Base-by-base conservation (phyloP, 495 filamentous ascomycete species). In the Tetracladium setigerum region DNA sequence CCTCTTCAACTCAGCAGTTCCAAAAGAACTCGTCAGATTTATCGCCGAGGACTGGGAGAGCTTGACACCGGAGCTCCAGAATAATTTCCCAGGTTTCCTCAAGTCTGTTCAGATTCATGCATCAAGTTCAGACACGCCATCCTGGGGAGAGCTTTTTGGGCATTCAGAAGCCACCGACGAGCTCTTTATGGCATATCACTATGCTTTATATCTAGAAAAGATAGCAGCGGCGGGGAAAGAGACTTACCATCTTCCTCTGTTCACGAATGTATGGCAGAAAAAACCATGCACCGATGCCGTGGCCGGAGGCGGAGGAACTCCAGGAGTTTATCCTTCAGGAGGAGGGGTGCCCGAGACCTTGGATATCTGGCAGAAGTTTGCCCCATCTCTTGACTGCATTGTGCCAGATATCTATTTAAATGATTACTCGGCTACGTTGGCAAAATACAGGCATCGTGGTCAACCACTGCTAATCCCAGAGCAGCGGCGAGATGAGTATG, bases 401-500 rank as follows among this genome's bases (percentile, higher is more conserved):
- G 57, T 67, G 1, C 73, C 72, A 9, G 73, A 77, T 47, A 45
- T 75, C 22, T 74, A 74, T 47, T 52, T 71, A 7, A 61, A 66
- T 30, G 65, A 75, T 44, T 74, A 77, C 39, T 36, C 44, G 3
- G 60, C 27, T 13, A 53, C 55, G 1, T 74, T 68, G 42, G 53
- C 31, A 2, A 62, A 68, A 24, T 76, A 76, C 53, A 44, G 61
- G n/a, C 66, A 68, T 49, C 54, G 59, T 9, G 62, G 67, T 42
- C 67, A 73, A 47, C 62, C 71, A 1, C 61, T 75, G n/a, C 72
- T 75, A 57, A 73, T 75, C 44, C 71, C 73, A 12, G 72, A 73
- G 56, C 72, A 75, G 53, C 58, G 66, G 5, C 58, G 67, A 11
- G 72, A 75, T 49, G 71, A 72, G 27, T 65, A 70, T 41, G 69